These are phyloP conservation scores for Cyphellophora attinorum DNA, from an alignment of 2,329 filamentous ascomycete genomes.

Conservation along the genomic window DNA sequence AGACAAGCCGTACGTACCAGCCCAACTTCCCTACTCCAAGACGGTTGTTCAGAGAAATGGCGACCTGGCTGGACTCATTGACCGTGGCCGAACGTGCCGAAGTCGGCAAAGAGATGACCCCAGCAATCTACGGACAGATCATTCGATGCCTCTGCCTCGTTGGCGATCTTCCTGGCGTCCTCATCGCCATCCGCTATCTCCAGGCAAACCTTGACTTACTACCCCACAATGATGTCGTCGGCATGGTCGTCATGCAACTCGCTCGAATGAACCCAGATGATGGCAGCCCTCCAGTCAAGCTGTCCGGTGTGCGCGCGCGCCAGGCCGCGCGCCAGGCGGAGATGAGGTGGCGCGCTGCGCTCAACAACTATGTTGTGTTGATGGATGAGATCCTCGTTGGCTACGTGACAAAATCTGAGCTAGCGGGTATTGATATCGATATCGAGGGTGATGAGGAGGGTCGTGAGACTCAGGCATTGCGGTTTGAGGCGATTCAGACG, in stretches of 20 bases:
- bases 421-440: conserved; percentile 11
- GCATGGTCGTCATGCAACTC: conserved; percentile 40
- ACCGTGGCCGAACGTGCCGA: conserved; percentile 7
- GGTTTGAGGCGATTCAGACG: conserved; percentile 33
- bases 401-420: conserved; percentile 20
- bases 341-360: background rate
- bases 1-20: conserved; percentile 36
- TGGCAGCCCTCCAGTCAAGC: conserved; percentile 22
- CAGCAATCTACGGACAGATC: conserved; percentile 43
- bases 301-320: background rate
- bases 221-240: conserved; percentile 37
- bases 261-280: conserved; percentile 30
- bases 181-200: conserved; percentile 40
- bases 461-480: conserved; percentile 22
- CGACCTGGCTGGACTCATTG: conserved; percentile 31
- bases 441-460: conserved; percentile 26
- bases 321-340: background rate
- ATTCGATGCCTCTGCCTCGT: conserved; percentile 41
- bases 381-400: conserved; percentile 20
- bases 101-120: conserved; percentile 30
- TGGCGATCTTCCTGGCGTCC: conserved; percentile 38
- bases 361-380: conserved; percentile 18
- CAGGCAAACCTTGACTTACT: conserved; percentile 32
- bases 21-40: conserved; percentile 35
- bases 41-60: conserved; percentile 39